Evolutionary conservation across 192 early-diverging fungal species (phyloP).

Genomic region (Dimargaris cristalligena): DNA sequence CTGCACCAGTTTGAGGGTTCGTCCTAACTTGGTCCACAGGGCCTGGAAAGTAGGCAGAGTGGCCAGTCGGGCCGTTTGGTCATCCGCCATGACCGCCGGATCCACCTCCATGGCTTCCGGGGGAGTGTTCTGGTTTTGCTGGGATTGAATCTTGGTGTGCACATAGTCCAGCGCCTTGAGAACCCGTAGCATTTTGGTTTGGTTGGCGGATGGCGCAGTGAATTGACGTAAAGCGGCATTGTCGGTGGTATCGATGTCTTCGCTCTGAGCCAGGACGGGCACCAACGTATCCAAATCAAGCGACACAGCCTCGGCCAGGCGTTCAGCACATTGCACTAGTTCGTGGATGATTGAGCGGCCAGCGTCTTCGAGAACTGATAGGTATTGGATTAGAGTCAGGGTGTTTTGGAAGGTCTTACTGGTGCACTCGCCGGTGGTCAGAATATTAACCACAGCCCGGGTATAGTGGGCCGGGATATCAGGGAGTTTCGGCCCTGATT

Average conservation of each 20-base stretch:
- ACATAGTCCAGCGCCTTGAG: conserved; percentile 91
- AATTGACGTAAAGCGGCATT: conserved; percentile 57
- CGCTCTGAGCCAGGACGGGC: conserved; percentile 31
- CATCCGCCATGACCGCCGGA: conserved; percentile 29
- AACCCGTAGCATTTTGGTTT: conserved; percentile 82
- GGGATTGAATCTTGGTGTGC: conserved; percentile 33
- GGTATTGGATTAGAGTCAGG: conserved; percentile 72
- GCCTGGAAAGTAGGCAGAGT: conserved; percentile 28
- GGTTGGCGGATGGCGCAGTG: conserved; percentile 67
- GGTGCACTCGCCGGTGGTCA: conserved; percentile 80
- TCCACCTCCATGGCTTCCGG: conserved; percentile 29
- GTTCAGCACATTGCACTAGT: conserved; percentile 49
- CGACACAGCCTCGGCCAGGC: conserved; percentile 46
- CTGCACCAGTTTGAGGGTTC: conserved; percentile 51
- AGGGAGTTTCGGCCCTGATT: conserved; percentile 44
- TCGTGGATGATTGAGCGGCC: conserved; percentile 64
- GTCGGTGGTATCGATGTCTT: conserved; percentile 52
- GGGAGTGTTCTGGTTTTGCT: conserved; percentile 1
- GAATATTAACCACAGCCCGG: conserved; percentile 72
- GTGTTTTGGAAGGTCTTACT: conserved; percentile 90
- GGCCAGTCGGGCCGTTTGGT: conserved; percentile 1
- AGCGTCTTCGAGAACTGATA: conserved; percentile 51
- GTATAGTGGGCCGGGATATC: conserved; percentile 66
- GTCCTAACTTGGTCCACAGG: conserved; percentile 66
- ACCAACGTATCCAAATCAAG: conserved; percentile 50